Conservation (phyloP, 805 yeast genomes). For the Torulaspora indica region DNA sequence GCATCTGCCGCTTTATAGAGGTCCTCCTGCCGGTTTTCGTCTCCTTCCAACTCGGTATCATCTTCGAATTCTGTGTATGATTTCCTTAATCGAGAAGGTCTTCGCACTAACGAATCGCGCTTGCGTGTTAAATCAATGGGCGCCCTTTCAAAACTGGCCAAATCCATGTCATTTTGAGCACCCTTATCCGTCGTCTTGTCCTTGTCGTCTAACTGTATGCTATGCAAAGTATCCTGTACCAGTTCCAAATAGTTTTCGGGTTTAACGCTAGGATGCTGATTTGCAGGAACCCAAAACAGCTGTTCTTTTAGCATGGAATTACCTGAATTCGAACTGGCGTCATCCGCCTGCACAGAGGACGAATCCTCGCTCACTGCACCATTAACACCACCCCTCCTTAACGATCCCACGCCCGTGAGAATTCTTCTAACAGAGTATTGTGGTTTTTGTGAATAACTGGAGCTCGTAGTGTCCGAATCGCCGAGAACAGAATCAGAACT, state of each 20-base stretch:
- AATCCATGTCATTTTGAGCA: slow-evolving; percentile 13
- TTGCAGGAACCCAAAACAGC: slow-evolving; percentile 93
- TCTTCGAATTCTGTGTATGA: slow-evolving; percentile 33
- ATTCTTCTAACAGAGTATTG: slow-evolving; percentile 15
- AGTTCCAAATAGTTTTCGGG: slow-evolving; percentile 78
- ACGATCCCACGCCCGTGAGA: slow-evolving; percentile 25
- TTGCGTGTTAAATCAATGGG: slow-evolving; percentile 31
- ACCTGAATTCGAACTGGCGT: slow-evolving; percentile 5
- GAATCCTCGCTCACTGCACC: slow-evolving; percentile 11
- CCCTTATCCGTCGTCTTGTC: slow-evolving; percentile 24
- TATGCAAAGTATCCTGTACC: slow-evolving; percentile 45
- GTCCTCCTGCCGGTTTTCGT: slow-evolving; percentile 13
- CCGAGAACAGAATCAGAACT: background rate
- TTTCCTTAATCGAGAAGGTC: slow-evolving; percentile 34
- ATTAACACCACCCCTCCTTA: slow-evolving; percentile 21
- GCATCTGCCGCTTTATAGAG: background rate
- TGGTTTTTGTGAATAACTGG: background rate
- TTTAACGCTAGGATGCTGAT: slow-evolving; percentile 87
- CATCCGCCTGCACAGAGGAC: slow-evolving; percentile 1
- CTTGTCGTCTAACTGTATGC: slow-evolving; percentile 24
- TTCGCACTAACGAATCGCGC: slow-evolving; percentile 29
- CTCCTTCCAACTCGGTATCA: slow-evolving; percentile 30
- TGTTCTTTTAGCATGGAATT: slow-evolving; percentile 37
- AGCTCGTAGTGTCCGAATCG: background rate
- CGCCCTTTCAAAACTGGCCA: slow-evolving; percentile 27